Base-by-base conservation (phyloP, 768 basidiomycete species). In the Dacryopinax primogenitus region DNA sequence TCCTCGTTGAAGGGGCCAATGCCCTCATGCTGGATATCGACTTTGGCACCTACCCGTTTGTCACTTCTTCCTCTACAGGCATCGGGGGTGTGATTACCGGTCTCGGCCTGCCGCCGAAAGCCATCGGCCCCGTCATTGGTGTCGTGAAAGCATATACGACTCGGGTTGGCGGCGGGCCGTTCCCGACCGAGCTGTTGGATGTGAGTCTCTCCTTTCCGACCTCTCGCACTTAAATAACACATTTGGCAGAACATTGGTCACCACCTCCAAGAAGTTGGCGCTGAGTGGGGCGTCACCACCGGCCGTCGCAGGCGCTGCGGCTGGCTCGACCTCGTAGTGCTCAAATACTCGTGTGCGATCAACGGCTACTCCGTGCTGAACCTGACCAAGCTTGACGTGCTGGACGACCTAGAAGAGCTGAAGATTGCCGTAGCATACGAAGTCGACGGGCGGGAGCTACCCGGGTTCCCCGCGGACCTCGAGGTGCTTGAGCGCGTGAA, bases 131-230 rank as follows among this genome's bases (percentile, higher is more conserved):
- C 61, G 80, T 86, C 28, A 87, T 94, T 69, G 96, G 96, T 51
- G 96, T 99, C 66, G 80, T 97, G 73, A 99, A 98, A 76, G 96
- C 96, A 0, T 99, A 99, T 75, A 98, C 96, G 18, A 98, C 96
- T 1, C 84, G 96, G 30, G 96, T 99, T 26, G 96, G 96, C n/a
- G 91, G 92, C 37, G 96, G 96, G 0, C 96, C 96, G 2, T 98
- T 99, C 82, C 93, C 96, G 7, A 92, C 90, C 0, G 96, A 99
- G 75, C 90, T 92, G 74, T 82, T 96, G 65, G 88, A 93, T 75
- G 88, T 91, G 62, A 65, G 85, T 78, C 62, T 44, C 51, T 26
- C 11, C 33, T 63, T 26, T 1, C 41, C 18, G 23, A 4, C 13
- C 18, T 15, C 4, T 62, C 36, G 11, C 18, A 0, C 62, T 26